Evolutionary conservation across 768 basidiomycete species (phyloP).

Genomic region (Gelatoporia subvermispora): DNA sequence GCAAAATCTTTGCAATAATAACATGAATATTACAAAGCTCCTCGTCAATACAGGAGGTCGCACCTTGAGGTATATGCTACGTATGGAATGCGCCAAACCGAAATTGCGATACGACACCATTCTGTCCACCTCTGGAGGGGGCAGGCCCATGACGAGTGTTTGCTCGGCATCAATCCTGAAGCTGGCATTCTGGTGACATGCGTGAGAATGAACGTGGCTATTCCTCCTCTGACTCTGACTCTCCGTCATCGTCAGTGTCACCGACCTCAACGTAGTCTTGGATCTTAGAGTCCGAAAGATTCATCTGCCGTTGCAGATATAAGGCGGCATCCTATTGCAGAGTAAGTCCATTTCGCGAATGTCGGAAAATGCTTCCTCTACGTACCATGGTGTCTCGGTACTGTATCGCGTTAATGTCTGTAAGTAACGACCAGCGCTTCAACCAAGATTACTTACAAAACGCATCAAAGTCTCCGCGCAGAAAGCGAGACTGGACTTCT

Average conservation of each 20-base stretch:
- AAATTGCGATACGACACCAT: constrained; percentile 37
- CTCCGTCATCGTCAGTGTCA: constrained; percentile 1
- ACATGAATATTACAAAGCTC: neutral
- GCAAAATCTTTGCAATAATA: constrained; percentile 33
- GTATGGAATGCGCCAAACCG: constrained; percentile 37
- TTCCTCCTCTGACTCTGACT: neutral
- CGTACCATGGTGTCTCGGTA: constrained; percentile 38
- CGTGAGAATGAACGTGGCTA: neutral
- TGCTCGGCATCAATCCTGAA: constrained; percentile 36
- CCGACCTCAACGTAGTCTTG: constrained; percentile 45
- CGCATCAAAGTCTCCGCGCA: constrained; percentile 32
- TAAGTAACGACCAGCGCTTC: neutral
- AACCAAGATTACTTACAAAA: constrained; percentile 22
- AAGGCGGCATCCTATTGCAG: constrained; percentile 36
- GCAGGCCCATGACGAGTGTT: constrained; percentile 41
- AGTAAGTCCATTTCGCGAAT: neutral
- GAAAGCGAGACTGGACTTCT: constrained; percentile 31
- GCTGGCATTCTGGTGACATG: constrained; percentile 31
- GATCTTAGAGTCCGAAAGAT: constrained; percentile 32
- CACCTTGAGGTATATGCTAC: constrained; percentile 34
- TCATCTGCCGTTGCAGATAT: constrained; percentile 39
- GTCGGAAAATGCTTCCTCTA: neutral
- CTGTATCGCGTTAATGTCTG: constrained; percentile 16
- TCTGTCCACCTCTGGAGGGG: constrained; percentile 31
- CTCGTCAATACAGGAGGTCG: neutral